Percentiles rank a stretch among this genome's conserved stretches.
Conservation (phyloP, 1,284 basidiomycete species). For the Melampsora larici-populina region DNA sequence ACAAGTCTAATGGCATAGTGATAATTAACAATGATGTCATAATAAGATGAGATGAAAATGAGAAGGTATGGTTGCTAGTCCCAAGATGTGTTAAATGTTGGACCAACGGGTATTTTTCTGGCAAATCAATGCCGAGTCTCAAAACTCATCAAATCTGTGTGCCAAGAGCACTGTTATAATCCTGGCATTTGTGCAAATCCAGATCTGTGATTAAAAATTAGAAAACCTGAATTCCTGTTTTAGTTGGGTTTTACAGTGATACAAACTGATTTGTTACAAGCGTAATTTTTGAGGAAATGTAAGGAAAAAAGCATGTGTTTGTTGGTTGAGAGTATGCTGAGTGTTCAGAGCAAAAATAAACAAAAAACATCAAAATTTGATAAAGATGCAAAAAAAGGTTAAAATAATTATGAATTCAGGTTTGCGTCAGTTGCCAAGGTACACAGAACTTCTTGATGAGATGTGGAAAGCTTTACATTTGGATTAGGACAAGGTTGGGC, state of each 20-base stretch:
- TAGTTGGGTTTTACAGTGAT: not conserved
- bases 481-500: not conserved
- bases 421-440: not conserved
- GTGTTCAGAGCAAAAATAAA: not conserved
- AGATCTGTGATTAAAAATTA: not conserved
- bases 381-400: not conserved
- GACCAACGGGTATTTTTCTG: not conserved
- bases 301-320: not conserved
- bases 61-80: too few relatives aligned
- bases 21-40: too few relatives aligned
- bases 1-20: too few relatives aligned
- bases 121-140: not conserved
- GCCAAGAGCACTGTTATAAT: not conserved
- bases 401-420: not conserved
- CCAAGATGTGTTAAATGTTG: too few relatives aligned
- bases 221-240: not conserved
- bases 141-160: not conserved
- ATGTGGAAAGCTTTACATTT: not conserved
- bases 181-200: not conserved
- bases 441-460: not conserved
- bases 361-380: not conserved
- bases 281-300: not conserved
- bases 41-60: too few relatives aligned
- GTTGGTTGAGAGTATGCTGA: not conserved
- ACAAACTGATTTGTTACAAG: not conserved